Percentiles rank a stretch among this genome's conserved stretches.
Conservation (phyloP, 2,329 filamentous ascomycete genomes). For the Bipolaris cookei region DNA sequence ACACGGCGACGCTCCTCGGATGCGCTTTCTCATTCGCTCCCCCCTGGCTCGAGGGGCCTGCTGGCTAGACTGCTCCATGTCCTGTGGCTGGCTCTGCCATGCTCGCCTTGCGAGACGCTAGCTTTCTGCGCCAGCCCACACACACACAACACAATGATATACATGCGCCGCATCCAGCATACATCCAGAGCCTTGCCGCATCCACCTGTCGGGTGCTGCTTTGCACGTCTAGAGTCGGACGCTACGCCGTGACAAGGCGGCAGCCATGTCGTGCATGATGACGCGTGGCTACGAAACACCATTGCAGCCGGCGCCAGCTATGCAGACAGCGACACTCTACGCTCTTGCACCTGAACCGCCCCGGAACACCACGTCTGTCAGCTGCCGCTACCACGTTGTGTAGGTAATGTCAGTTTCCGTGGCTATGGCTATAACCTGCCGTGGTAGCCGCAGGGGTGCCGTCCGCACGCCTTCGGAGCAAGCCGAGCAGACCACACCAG, state of each 20-base stretch:
- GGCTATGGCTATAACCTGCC: not conserved
- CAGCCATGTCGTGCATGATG: constrained; percentile 15
- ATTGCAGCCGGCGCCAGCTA: not conserved
- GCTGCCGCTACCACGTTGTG: constrained; percentile 7
- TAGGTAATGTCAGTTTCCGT: not conserved
- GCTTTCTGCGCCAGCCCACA: not conserved
- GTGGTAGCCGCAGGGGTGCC: constrained; percentile 12
- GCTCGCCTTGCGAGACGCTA: constrained; percentile 3
- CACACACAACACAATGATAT: too few relatives aligned
- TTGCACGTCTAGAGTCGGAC: not conserved
- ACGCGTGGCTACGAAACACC: not conserved
- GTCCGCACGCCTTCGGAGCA: constrained; percentile 8
- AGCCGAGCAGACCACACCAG: constrained; percentile 3
- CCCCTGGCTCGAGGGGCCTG: not conserved
- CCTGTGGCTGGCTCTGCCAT: not conserved
- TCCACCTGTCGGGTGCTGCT: not conserved
- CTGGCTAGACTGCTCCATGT: not conserved
- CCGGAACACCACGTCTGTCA: constrained; percentile 2
- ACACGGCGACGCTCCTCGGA: not conserved
- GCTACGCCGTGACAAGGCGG: not conserved
- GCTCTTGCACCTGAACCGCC: not conserved
- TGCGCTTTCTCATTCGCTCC: not conserved
- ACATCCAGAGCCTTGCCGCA: not conserved
- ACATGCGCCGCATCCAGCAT: too few relatives aligned
- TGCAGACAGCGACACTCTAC: not conserved